Evolutionary conservation across 1,284 basidiomycete genomes (phyloP), one percentile per base, ranked within the genome.

Genomic region (Prillingera fragicola): DNA sequence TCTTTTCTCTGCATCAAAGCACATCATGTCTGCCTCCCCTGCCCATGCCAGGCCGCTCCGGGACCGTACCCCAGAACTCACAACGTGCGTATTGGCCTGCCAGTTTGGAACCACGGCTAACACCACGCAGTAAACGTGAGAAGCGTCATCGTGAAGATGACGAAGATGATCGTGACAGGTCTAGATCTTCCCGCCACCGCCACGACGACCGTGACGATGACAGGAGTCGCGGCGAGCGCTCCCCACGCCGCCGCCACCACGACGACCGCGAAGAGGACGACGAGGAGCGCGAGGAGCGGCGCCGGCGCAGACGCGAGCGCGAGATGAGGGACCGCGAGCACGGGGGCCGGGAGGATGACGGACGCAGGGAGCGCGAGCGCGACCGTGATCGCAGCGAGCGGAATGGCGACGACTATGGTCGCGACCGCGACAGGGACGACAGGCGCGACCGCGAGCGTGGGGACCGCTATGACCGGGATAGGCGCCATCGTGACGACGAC

Each of bases 221-320:
- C 6, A 45, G 50, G 27, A 37, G 75, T 31, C 74, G 81, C 28
- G 75, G 81, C 48, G 82, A 81, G 64, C 74, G 82, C 25, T 43
- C 56, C 17, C 46, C 50, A 22, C 46, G 49, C 19, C 54, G 54
- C 12, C 50, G 52, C 4, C 48, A 48, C 8, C 50, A 56, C 25
- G 80, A 81, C 50, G 21, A 19, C 21, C 14, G 18, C 9, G 32
- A 33, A 8, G 38, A 41, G 43, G 12, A 32, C 39, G 75, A 34
- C 9, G 26, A 31, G 12, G 42, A 44, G 15, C 28, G 35, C 35
- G 26, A 36, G 18, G 74, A 81, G 29, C 76, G 80, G 63, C 74
- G 82, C 42, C 41, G 51, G 18, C 54, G 59, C 27, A 48, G 51
- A 18, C 55, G 56, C 23, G 54, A 55, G 13, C 51, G 57, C 21